Base-by-base conservation (phyloP, 2,329 filamentous ascomycete genomes). In the Monosporascus sp. region DNA sequence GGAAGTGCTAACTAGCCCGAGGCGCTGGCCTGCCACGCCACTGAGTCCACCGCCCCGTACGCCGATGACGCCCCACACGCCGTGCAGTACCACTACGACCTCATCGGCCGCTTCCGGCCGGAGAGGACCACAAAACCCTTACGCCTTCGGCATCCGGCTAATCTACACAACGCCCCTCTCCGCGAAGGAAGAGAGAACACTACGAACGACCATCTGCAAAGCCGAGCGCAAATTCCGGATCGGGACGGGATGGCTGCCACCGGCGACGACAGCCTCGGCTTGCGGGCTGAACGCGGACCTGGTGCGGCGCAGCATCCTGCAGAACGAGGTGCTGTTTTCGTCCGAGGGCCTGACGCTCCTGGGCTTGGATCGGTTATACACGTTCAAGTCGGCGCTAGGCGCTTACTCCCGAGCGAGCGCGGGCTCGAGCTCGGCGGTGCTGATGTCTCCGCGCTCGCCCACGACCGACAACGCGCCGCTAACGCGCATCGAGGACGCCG, bases 291-390 rank as follows among this genome's bases (percentile, higher is more conserved):
- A 76, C 3, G 69, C 70, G 41, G 75, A 80, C 49, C 71, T 87
- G 17, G 72, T 85, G 47, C 73, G 75, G 51, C 75, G 77, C 52
- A 85, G 82, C 27, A 70, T 84, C 25, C 63, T 70, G 41, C 84
- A 87, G 60, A 82, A 85, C 63, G 80, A 84, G 53, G 68, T 82
- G 24, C 72, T 87, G 50, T 87, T 84, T 72, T 76, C 77, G 2
- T 76, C 80, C 2, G 78, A 81, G 25, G 81, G 82, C 18, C 72
- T 88, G 11, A 83, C 77, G 0, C 69, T 88, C 7, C 65, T 85
- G 15, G 76, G 81, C 0, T 74, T 86, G 11, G 84, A 87, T 65
- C 75, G 81, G 48, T 67, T 85, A 46, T 88, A 85, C 69, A 83
- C 80, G 43, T 82, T 88, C 70, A 85, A 85, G 65, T 74, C 75